Percentiles rank a stretch among this genome's conserved stretches.
phyloP scores from a whole-genome alignment of 2,329 filamentous ascomycete species.

The Nothomitra cinnamomea region DNA sequence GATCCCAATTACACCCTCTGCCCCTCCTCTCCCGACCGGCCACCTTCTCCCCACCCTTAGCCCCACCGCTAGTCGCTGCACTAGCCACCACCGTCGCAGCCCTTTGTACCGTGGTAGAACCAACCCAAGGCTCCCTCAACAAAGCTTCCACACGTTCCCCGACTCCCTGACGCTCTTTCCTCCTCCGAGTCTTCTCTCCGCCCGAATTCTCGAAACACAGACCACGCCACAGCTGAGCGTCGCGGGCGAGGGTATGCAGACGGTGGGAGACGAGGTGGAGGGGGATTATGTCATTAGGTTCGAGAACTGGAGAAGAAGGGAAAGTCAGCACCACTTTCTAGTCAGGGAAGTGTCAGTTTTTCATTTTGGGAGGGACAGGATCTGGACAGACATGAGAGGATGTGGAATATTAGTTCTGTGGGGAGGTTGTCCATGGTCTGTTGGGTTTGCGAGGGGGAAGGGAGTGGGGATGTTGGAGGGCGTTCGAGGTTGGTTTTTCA shows the following conservation, averaged over 20 bases:
- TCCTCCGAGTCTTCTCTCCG: slow-evolving; percentile 43
- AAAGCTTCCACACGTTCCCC: slow-evolving; percentile 10
- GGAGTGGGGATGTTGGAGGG: too few relatives aligned
- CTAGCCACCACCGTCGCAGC: background rate
- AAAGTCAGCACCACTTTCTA: background rate
- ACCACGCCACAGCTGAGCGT: slow-evolving; percentile 59
- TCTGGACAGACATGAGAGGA: background rate
- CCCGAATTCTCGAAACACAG: slow-evolving; percentile 56
- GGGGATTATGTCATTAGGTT: slow-evolving; percentile 44
- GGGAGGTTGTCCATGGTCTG: background rate
- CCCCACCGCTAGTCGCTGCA: background rate
- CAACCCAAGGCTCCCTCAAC: background rate
- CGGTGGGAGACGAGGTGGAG: slow-evolving; percentile 53
- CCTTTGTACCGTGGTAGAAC: background rate
- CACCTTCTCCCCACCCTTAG: slow-evolving; percentile 17
- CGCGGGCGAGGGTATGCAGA: slow-evolving; percentile 50
- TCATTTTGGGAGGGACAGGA: background rate
- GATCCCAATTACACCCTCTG: slow-evolving; percentile 85
- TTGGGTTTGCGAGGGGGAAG: background rate
- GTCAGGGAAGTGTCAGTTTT: background rate
- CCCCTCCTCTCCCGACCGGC: slow-evolving; percentile 35
- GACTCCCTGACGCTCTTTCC: slow-evolving; percentile 24
- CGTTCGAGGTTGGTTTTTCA: too few relatives aligned
- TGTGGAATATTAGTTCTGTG: slow-evolving; percentile 1
- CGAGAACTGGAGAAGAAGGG: slow-evolving; percentile 33